These are phyloP conservation scores for Pseudogymnoascus destructans DNA, from an alignment of 2,329 filamentous ascomycete genomes.

Conservation along the genomic window DNA sequence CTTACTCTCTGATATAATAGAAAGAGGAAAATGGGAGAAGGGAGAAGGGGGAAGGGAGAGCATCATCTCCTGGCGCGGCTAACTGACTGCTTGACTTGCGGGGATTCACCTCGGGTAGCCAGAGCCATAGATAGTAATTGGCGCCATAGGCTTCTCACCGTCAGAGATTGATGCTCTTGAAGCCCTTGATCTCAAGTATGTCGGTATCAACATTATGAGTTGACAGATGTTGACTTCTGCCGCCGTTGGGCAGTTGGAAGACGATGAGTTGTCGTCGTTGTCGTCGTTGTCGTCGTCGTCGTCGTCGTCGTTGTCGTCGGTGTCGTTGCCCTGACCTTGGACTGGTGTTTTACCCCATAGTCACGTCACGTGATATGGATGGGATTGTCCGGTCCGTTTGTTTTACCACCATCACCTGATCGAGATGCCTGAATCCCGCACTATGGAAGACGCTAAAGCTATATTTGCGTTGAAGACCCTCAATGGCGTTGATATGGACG, in stretches of 20 bases:
- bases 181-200: background rate
- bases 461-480: background rate
- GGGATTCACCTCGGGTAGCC: background rate
- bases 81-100: background rate
- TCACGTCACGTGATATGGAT: background rate
- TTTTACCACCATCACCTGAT: background rate
- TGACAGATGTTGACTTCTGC: background rate
- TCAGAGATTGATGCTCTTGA: background rate
- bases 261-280: slow-evolving; percentile 6
- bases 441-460: background rate
- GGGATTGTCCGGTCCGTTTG: background rate
- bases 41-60: background rate
- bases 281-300: too few species aligned
- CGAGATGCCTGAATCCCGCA: background rate
- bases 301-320: too few species aligned
- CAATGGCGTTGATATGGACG: slow-evolving; percentile 6
- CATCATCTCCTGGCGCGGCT: background rate
- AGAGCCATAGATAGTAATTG: slow-evolving; percentile 2
- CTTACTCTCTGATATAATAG: background rate
- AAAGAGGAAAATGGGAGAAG: background rate
- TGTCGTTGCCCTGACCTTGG: background rate
- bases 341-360: background rate
- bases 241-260: background rate
- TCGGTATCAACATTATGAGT: slow-evolving; percentile 3
- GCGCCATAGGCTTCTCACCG: background rate